phyloP scores from a whole-genome alignment of 306 rosid species.

The Dryas drummondii region DNA sequence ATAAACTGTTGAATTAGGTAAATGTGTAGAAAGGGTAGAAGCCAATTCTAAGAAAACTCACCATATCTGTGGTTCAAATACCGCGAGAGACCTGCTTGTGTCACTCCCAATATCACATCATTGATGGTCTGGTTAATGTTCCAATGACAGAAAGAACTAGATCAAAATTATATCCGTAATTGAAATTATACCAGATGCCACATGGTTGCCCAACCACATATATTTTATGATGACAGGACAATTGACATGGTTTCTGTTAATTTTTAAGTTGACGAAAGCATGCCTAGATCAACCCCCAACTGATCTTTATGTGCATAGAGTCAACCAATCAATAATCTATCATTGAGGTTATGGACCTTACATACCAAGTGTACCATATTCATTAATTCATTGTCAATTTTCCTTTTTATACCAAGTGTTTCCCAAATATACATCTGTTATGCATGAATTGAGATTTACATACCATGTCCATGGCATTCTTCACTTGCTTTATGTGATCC shows the following conservation, averaged over 20 bases:
- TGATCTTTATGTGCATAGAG: not conserved
- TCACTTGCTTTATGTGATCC: conserved; percentile 57
- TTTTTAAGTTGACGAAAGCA: not conserved
- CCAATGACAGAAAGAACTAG: not conserved
- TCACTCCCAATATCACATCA: conserved; percentile 59
- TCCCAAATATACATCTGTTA: not conserved
- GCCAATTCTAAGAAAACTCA: conserved; percentile 16
- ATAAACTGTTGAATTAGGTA: not conserved
- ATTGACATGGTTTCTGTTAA: not conserved
- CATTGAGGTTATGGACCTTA: too few species aligned
- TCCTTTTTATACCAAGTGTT: not conserved
- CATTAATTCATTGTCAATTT: not conserved
- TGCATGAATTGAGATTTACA: not conserved
- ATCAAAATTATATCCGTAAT: not conserved
- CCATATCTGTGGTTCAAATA: conserved; percentile 50
- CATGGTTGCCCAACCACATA: not conserved
- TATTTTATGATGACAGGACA: not conserved
- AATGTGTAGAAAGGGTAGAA: not conserved
- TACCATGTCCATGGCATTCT: conserved; percentile 53
- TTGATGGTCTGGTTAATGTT: conserved; percentile 48
- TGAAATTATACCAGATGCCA: too few species aligned
- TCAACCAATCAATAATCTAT: not conserved
- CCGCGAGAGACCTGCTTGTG: conserved; percentile 59
- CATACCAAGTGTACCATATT: too few species aligned
- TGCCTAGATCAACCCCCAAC: not conserved